A percentile compares a stretch with the other conserved stretches of the same genome.
Conservation (phyloP, 2,329 filamentous ascomycete genomes). For the Alternaria arbusti region DNA sequence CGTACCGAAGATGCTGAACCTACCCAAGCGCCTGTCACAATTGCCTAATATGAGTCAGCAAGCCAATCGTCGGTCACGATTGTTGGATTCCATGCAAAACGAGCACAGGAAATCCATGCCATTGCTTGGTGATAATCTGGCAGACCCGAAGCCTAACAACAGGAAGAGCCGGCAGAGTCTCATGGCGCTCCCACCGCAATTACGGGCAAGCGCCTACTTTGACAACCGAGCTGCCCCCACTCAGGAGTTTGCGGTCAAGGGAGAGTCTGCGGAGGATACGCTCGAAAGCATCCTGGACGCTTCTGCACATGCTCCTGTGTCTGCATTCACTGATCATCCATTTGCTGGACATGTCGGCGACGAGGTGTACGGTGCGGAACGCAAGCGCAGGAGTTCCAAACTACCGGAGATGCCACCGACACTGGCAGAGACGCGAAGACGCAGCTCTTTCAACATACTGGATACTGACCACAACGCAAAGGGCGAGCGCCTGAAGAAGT, state of each 20-base stretch:
- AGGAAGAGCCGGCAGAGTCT: slow-evolving; percentile 50
- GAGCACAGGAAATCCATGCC: slow-evolving; percentile 60
- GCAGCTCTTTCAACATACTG: slow-evolving; percentile 47
- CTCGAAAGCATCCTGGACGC: slow-evolving; percentile 92
- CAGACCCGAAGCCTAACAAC: slow-evolving; percentile 21
- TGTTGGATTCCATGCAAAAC: slow-evolving; percentile 68
- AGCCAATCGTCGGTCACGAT: slow-evolving; percentile 75
- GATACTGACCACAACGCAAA: slow-evolving; percentile 47
- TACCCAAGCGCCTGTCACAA: slow-evolving; percentile 86
- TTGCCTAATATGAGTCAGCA: slow-evolving; percentile 68
- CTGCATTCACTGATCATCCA: slow-evolving; percentile 87
- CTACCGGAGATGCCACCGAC: slow-evolving; percentile 30
- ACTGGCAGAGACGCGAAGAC: slow-evolving; percentile 40
- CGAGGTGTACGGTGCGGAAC: slow-evolving; percentile 71
- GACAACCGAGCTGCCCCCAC: slow-evolving; percentile 65
- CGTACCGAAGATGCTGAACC: slow-evolving; percentile 89
- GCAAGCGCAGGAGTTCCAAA: slow-evolving; percentile 51
- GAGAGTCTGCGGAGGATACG: slow-evolving; percentile 85
- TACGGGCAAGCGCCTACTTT: slow-evolving; percentile 91
- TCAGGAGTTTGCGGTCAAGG: slow-evolving; percentile 64
- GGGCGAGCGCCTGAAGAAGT: slow-evolving; percentile 47
- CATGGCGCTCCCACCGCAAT: slow-evolving; percentile 74
- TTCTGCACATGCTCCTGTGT: slow-evolving; percentile 84
- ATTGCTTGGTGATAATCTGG: slow-evolving; percentile 9
- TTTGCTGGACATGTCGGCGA: slow-evolving; percentile 77